phyloP scores from a whole-genome alignment of 2,329 filamentous ascomycete species.

The Blastomyces gilchristii region DNA sequence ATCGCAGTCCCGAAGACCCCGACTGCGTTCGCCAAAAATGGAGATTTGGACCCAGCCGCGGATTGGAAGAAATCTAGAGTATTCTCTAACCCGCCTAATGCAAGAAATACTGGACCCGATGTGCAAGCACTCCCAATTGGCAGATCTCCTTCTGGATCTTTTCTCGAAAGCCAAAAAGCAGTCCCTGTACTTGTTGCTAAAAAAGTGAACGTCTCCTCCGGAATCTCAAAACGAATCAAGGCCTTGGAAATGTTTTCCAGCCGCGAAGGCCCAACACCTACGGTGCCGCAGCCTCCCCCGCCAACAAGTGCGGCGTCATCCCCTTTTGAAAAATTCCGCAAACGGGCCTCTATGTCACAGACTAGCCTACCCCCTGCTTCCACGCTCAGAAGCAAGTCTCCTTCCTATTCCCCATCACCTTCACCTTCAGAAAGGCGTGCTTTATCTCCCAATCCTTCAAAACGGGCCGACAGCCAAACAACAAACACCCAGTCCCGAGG shows the following conservation, averaged over 20 bases:
- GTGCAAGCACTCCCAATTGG: slow-evolving; percentile 25
- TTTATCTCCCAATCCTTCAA: slow-evolving; percentile 21
- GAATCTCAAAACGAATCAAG: slow-evolving; percentile 90
- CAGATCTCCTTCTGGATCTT: slow-evolving; percentile 33
- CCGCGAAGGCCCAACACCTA: slow-evolving; percentile 35
- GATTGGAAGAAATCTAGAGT: slow-evolving; percentile 30
- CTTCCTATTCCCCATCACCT: slow-evolving; percentile 19
- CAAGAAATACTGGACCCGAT: slow-evolving; percentile 20
- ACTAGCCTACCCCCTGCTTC: slow-evolving; percentile 20
- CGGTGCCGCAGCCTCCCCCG: slow-evolving; percentile 23
- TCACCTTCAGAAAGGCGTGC: slow-evolving; percentile 20
- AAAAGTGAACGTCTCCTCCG: slow-evolving; percentile 75
- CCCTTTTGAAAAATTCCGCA: slow-evolving; percentile 43
- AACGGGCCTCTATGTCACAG: slow-evolving; percentile 31
- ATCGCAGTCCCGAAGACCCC: slow-evolving; percentile 74
- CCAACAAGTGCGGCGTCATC: slow-evolving; percentile 45
- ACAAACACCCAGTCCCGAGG: slow-evolving; percentile 19
- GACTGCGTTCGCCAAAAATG: slow-evolving; percentile 46
- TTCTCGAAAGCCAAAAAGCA: slow-evolving; percentile 22
- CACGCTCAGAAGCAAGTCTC: slow-evolving; percentile 21
- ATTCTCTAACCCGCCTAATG: slow-evolving; percentile 31
- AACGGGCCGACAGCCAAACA: slow-evolving; percentile 23
- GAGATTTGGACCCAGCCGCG: slow-evolving; percentile 22
- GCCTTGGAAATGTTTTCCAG: slow-evolving; percentile 67
- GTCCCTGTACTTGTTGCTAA: slow-evolving; percentile 49